phyloP scores from a whole-genome alignment of 352 stramenopile genomes.

The Poterioochromonas sp. region DNA sequence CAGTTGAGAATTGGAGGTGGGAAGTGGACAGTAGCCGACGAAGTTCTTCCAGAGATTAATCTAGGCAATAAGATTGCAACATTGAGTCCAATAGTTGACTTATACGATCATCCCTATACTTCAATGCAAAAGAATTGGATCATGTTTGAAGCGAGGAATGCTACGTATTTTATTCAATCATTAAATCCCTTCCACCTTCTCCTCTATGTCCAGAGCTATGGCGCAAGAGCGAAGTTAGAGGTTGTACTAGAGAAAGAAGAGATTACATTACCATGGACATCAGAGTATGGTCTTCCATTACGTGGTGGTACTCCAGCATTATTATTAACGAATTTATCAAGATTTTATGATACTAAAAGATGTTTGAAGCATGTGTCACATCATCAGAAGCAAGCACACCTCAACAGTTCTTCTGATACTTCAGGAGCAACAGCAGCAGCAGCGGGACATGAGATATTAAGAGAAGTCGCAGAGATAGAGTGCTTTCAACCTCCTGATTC shows the following conservation, averaged over 20 bases:
- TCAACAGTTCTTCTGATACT: not conserved
- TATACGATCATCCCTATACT: not conserved
- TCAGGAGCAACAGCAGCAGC: not conserved
- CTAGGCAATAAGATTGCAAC: not conserved
- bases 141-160: not conserved
- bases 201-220: not conserved
- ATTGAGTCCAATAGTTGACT: not conserved
- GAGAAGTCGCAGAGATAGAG: not conserved
- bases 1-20: too few species aligned
- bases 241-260: not conserved
- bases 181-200: constrained; percentile 13
- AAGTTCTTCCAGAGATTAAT: too few species aligned
- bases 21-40: too few species aligned
- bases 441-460: not conserved
- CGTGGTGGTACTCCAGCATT: not conserved
- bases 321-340: not conserved
- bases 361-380: not conserved
- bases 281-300: not conserved
- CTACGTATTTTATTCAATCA: not conserved
- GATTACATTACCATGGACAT: not conserved
- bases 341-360: not conserved
- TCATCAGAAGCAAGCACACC: not conserved
- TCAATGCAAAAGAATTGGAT: constrained; percentile 22
- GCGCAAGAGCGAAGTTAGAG: not conserved
- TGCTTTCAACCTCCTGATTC: too few species aligned